Base-by-base conservation (phyloP, 495 filamentous ascomycete species). In the Choiromyces venosus region DNA sequence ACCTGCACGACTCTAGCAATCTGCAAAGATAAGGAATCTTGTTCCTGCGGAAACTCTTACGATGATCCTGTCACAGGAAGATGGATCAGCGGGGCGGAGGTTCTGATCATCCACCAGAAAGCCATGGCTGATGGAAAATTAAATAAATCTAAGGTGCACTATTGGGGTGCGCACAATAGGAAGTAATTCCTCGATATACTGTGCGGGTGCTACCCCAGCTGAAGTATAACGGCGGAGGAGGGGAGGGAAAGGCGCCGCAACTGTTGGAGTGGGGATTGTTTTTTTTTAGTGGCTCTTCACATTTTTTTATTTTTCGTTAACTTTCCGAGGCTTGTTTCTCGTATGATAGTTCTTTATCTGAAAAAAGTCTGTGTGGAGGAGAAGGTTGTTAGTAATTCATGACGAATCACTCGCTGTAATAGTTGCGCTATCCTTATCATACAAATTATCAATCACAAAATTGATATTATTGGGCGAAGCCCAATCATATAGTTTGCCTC, bases 61-160 rank as follows among this genome's bases (percentile, higher is more conserved):
- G 52, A 61, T 61, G 52, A 61, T n/a, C 52, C 52, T 29, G n/a
- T 29, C 52, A 61, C 46, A 56, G 46, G 46, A 56, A 56, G 46
- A 25, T 56, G 46, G 46, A 56, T 56, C 46, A 56, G n/a, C 46
- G 46, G 46, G 21, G 46, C 21, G n/a, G 46, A 56, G 21, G 46
- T n/a, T 25, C 12, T 56, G 46, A 29, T 7, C 21, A 56, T 56
- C 21, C n/a, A 9, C n/a, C 9, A 25, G n/a, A 56, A 29, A 29
- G 46, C 46, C 46, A 56, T 25, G 21, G 21, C 9, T 56, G 46
- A 56, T 25, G 21, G 44, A 25, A n/a, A 52, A 52, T 52, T 14
- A 9, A n/a, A 56, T 25, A 56, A 56, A 25, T 8, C 9, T n/a
- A 56, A 56, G 46, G 46, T 29, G 46, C 46, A 10, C 25, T 56